phyloP scores from a whole-genome alignment of 2,329 filamentous ascomycete species.

The Diaporthe velutina region DNA sequence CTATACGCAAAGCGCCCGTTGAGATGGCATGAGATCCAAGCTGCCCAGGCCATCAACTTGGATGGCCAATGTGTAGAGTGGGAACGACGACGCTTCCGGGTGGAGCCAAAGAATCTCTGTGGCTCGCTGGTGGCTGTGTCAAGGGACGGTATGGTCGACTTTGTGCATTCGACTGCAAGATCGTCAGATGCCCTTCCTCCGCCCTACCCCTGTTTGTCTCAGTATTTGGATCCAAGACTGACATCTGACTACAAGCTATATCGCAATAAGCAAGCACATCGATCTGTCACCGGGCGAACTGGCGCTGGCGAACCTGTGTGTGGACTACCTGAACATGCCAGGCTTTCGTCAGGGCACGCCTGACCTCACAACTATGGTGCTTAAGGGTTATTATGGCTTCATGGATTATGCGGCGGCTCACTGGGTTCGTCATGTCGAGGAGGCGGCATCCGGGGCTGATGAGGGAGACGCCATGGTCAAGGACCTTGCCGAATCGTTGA shows the following conservation, averaged over 20 bases:
- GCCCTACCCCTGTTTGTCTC: no score
- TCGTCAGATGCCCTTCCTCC: conserved; percentile 40
- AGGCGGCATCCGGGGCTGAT: background rate
- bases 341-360: background rate
- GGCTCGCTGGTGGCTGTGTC: conserved; percentile 51
- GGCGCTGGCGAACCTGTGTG: conserved; percentile 39
- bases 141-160: conserved; percentile 46
- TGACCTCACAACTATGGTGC: background rate
- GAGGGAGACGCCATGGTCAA: background rate
- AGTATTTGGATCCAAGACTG: background rate
- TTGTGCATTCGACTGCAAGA: conserved; percentile 54
- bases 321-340: conserved; percentile 40
- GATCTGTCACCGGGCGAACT: conserved; percentile 38
- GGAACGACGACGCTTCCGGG: conserved; percentile 45
- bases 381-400: conserved; percentile 7
- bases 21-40: conserved; percentile 57
- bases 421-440: conserved; percentile 21
- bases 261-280: conserved; percentile 36
- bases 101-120: conserved; percentile 49
- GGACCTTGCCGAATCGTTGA: conserved; percentile 6
- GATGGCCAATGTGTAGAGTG: conserved; percentile 46
- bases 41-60: conserved; percentile 50
- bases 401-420: conserved; percentile 4
- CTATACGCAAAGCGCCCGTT: conserved; percentile 53
- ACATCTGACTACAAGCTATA: conserved; percentile 12